Evolutionary conservation across 1,284 basidiomycete species (phyloP), one percentile per base, ranked within the genome.

Genomic region (Ceratorhiza oryzae-sativae): DNA sequence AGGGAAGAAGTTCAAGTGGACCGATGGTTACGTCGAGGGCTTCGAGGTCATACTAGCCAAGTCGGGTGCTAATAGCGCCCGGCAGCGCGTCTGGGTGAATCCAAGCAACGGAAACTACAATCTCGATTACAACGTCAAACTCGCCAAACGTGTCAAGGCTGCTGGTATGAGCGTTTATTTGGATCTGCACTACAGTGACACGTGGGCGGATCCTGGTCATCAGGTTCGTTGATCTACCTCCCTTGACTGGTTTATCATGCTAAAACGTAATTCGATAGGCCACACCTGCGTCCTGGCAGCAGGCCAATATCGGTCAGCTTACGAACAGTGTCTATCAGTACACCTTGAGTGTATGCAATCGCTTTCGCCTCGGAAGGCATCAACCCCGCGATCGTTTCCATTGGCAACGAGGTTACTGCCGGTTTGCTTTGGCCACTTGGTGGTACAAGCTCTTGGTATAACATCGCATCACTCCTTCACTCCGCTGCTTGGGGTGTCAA

Each of bases 141-240:
- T 88, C 53, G 87, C 84, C 3, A 87, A 86, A 78, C 81, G 87
- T 15, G 84, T 86, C 45, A 83, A 82, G 70, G 85, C 84, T 15
- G 85, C 85, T 20, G 86, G 87, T 20, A 84, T 89, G 85, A 81
- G 81, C n/a, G 77, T 90, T 10, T 78, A 85, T 42, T 80, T 90
- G 8, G 87, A 89, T 75, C 76, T 89, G 58, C 87, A 90, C 76
- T 88, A 85, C 77, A 88, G 87, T 76, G 88, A 89, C 76, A 88
- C 86, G 3, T 88, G 86, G 87, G 76, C 71, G 82, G 76, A 39
- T 27, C 53, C 36, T 63, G 20, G 36, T 20, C 67, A 41, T 67
- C 23, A 49, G 48, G 58, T 42, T 56, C 49, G n/a, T 73, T 48
- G 9, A 15, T 42, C 55, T 68, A 53, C 4, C 13, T 23, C 9